Base-by-base conservation (phyloP, 495 filamentous ascomycete species). In the Symbiotaphrina buchneri region DNA sequence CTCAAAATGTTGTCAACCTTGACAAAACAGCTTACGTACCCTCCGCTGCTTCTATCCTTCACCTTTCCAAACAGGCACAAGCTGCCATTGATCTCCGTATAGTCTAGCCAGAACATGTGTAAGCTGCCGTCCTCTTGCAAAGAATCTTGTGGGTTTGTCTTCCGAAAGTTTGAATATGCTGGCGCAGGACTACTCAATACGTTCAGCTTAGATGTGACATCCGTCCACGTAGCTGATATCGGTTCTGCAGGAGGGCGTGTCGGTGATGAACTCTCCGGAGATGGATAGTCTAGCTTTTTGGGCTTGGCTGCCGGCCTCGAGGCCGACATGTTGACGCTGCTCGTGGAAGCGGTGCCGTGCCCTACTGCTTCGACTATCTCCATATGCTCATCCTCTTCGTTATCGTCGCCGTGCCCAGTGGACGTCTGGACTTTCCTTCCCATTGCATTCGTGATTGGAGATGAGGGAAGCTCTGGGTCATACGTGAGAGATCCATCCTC, bases 51-150 rank as follows among this genome's bases (percentile, higher is more conserved):
- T 51, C 85, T 93, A 50, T 94, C 82, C 45, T 76, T 74, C 2
- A 93, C 90, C 45, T 97, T 97, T 31, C 87, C 87, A 52, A 95
- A 97, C 21, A 97, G 62, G 48, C 82, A 93, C 2, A 97, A 56
- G 39, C 70, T 80, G 25, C 85, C 90, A 45, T 85, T 82, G 48
- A 94, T 57, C 47, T 97, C 87, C 0, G 80, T 82, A 41, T 90
- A 95, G 46, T 97, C 87, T 8, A 82, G 69, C 87, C 87, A 97
- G 53, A 93, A 97, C 59, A 97, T 75, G 40, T 73, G 74, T 11
- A 97, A 56, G 41, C 75, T 85, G 15, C 90, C 87, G 45, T 97
- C 83, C 39, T 75, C 68, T 45, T 95, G 87, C 19, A 87, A 62
- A 11, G 77, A 81, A 46, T 87, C 74, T 37, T 74, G 63, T 13